Evolutionary conservation across 139 green algal genomes (phyloP), one percentile per base, ranked within the genome.

Genomic region (Auxenochlorella protothecoides): DNA sequence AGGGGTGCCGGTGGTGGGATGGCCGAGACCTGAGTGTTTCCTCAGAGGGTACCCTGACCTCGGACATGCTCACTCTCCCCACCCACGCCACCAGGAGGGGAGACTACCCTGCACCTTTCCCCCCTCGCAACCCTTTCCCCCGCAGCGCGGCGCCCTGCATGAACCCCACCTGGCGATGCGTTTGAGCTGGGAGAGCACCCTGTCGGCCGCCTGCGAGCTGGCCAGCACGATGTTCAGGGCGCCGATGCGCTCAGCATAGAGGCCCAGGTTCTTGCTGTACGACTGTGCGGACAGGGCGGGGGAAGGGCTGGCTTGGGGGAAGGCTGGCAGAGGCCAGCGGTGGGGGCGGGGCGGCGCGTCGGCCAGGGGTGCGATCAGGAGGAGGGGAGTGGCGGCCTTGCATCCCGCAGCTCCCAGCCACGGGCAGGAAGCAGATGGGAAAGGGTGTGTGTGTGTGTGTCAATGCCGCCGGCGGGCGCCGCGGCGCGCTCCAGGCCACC

Each of bases 221-320:
- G 56, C 71, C n/a, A 84, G 68, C 65, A 99, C 88, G 10, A 92
- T 82, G 72, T 88, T 91, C 61, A 98, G 74, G 15, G 93, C 92
- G 55, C 95, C 95, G 12, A 99, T 85, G 12, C 95, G 89, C 91
- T 99, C 93, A 12, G 78, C 92, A 79, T 98, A 98, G 69, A 98
- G 85, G 5, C 95, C 95, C 66, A 98, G 86, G 89, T 99, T 99
- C 85, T 99, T 97, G 77, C 83, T 89, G 85, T 96, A 97, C 53
- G 80, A 91, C 44, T 69, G 65, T 4, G 71, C 83, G 82, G 8
- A 7, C 14, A 56, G 27, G 44, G 27, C 27, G 12, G 57, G 7
- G n/a, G 3, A 3, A 53, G 54, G 54, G 67, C 52, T 54, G 53
- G 51, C 15, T 3, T 44, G 8, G 10, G 44, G 44, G 62, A 6